Evolutionary conservation across 768 basidiomycete species (phyloP), one percentile per base, ranked within the genome.

Genomic region (Serpula lacrymans): DNA sequence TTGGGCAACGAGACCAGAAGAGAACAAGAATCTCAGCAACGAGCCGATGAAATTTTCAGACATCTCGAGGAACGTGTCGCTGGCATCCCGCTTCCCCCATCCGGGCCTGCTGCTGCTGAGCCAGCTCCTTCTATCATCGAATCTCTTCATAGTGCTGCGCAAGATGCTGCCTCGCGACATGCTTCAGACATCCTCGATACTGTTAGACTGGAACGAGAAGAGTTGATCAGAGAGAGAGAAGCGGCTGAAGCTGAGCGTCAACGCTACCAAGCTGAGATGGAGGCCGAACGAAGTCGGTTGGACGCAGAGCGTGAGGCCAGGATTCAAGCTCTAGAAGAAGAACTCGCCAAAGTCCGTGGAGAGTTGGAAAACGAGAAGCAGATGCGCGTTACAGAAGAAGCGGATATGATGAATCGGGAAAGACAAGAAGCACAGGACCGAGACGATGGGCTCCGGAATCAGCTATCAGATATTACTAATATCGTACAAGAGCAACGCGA

Each of bases 381-480:
- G 44, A 65, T 75, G 39, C 69, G 80, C 10, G 50, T 67, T 12
- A 72, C 76, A 1, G 78, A 83, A 41, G 80, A 82, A 31, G 68
- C 79, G 2, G 83, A 84, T 46, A 69, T 73, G 14, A 68, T 77
- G 23, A 83, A 87, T 53, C 69, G 69, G 22, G 80, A 84, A 46
- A 64, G 75, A 16, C 63, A 65, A 27, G 84, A 82, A 34, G 65
- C 69, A 24, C 53, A 65, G 27, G 84, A 86, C 42, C 74, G 80
- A 5, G 77, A 82, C 46, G 79, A 83, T 11, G 70, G 63, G 6
- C 57, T 86, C 30, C 70, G 77, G 24, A 66, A 58, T 27, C 86
- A 88, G 48, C 59, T 92, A 11, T 64, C 57, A 4, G 87, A 90
- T 44, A 76, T 92, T 47, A 82, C 88, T 1, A 82, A 83, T 46